These are phyloP conservation scores for Puya raimondii DNA, from an alignment of 176 grass and related monocot species.

Conservation along the genomic window DNA sequence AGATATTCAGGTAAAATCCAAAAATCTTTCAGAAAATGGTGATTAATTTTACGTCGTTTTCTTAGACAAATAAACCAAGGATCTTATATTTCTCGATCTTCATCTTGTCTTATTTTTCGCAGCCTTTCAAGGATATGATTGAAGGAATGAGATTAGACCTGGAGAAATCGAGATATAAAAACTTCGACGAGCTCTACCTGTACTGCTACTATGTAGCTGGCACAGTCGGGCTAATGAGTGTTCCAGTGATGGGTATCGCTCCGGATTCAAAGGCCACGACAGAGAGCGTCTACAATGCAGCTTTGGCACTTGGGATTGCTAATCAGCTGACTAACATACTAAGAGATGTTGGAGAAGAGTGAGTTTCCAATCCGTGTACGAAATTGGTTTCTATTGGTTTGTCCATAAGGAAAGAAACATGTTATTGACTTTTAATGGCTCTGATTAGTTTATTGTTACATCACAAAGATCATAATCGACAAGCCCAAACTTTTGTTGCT, in stretches of 20 bases:
- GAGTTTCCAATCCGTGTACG: conserved; percentile 20
- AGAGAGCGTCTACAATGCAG: conserved; percentile 70
- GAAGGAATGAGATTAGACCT: conserved; percentile 94
- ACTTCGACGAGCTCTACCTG: conserved; percentile 89
- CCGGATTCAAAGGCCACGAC: conserved; percentile 63
- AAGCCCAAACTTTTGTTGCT: no score
- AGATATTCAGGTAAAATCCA: conserved; percentile 72
- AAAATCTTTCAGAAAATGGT: no score
- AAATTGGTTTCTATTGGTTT: background rate
- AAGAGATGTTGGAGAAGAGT: conserved; percentile 96
- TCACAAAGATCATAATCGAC: background rate
- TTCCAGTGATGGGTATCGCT: conserved; percentile 92
- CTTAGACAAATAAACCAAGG: background rate
- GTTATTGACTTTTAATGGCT: background rate
- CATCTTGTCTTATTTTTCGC: conserved; percentile 6
- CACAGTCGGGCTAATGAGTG: conserved; percentile 87
- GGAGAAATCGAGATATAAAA: conserved; percentile 77
- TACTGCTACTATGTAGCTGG: conserved; percentile 98
- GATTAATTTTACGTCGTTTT: background rate
- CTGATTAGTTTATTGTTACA: background rate
- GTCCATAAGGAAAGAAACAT: no score
- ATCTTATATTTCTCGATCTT: no score
- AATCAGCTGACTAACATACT: conserved; percentile 99
- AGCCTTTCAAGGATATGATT: conserved; percentile 99
- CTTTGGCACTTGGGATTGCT: conserved; percentile 79